Evolutionary conservation across 805 yeast species (phyloP).

Genomic region (Kazachstania kunashirensis): DNA sequence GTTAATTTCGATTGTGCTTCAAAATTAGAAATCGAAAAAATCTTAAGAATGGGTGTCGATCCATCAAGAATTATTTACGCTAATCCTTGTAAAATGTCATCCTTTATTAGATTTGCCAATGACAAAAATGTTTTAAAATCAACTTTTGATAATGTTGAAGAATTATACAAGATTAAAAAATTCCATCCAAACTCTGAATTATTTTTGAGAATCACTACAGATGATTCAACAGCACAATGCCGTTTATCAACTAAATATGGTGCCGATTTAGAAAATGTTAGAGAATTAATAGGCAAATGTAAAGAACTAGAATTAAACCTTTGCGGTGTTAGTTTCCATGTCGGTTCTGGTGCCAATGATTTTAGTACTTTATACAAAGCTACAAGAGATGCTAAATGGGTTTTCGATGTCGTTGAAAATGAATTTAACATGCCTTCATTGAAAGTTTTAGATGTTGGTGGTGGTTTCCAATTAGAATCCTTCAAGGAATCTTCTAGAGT

Average conservation of each 20-base stretch:
- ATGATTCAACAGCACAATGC: constrained; percentile 81
- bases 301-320: constrained; percentile 51
- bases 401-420: constrained; percentile 51
- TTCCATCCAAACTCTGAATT: constrained; percentile 62
- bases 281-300: constrained; percentile 51
- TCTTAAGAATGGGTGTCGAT: constrained; percentile 52
- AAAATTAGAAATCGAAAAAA: constrained; percentile 63
- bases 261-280: constrained; percentile 49
- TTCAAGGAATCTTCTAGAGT: constrained; percentile 52
- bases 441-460: constrained; percentile 75
- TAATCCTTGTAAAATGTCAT: constrained; percentile 85
- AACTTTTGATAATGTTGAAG: constrained; percentile 85
- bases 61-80: constrained; percentile 75
- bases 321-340: constrained; percentile 87
- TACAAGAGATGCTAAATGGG: constrained; percentile 53
- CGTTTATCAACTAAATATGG: constrained; percentile 85
- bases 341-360: constrained; percentile 88
- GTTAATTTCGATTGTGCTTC: constrained; percentile 91
- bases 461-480: constrained; percentile 68
- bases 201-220: constrained; percentile 76
- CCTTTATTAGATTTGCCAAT: constrained; percentile 68
- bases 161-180: constrained; percentile 60
- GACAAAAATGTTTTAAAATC: constrained; percentile 51
- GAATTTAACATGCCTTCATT: constrained; percentile 37
- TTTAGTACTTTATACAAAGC: constrained; percentile 59